phyloP scores from a whole-genome alignment of 2,329 filamentous ascomycete species.

The Talaromyces sp. region DNA sequence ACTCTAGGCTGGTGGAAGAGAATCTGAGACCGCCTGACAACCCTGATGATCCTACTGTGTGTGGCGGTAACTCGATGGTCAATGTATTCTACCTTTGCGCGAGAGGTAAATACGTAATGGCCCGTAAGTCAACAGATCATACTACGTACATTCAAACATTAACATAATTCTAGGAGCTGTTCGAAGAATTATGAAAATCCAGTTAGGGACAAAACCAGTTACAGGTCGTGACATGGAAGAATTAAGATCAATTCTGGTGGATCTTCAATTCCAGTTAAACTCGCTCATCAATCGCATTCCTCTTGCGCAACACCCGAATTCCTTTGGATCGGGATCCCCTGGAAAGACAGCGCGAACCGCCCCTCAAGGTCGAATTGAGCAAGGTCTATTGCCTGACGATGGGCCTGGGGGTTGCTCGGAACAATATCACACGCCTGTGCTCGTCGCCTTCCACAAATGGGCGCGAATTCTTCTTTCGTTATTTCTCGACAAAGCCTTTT shows the following conservation, averaged over 20 bases:
- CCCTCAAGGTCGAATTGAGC: constrained; percentile 28
- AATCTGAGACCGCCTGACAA: constrained; percentile 37
- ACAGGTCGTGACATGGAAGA: constrained; percentile 45
- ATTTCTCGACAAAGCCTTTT: constrained; percentile 47
- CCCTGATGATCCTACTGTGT: constrained; percentile 41
- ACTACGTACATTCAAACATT: background rate
- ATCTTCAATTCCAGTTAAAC: constrained; percentile 41
- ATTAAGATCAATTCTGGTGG: constrained; percentile 39
- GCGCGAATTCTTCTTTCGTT: constrained; percentile 43
- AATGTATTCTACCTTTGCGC: constrained; percentile 44
- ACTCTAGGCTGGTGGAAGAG: constrained; percentile 33
- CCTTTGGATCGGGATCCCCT: constrained; percentile 18
- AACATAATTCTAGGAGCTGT: constrained; percentile 33
- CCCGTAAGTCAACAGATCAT: constrained; percentile 31
- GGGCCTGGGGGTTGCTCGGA: constrained; percentile 36
- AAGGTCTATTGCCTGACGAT: constrained; percentile 33
- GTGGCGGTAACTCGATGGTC: constrained; percentile 40
- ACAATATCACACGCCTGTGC: constrained; percentile 43
- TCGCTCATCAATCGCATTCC: constrained; percentile 45
- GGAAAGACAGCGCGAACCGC: constrained; percentile 27
- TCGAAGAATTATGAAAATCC: constrained; percentile 43
- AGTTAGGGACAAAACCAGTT: constrained; percentile 43
- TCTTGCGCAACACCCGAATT: constrained; percentile 23
- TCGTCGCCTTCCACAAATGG: constrained; percentile 47
- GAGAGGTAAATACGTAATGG: constrained; percentile 45